Percentiles rank a stretch among this genome's conserved stretches.
These are phyloP conservation scores for Trichothecium roseum DNA, from an alignment of 2,329 filamentous ascomycete species.

Conservation along the genomic window DNA sequence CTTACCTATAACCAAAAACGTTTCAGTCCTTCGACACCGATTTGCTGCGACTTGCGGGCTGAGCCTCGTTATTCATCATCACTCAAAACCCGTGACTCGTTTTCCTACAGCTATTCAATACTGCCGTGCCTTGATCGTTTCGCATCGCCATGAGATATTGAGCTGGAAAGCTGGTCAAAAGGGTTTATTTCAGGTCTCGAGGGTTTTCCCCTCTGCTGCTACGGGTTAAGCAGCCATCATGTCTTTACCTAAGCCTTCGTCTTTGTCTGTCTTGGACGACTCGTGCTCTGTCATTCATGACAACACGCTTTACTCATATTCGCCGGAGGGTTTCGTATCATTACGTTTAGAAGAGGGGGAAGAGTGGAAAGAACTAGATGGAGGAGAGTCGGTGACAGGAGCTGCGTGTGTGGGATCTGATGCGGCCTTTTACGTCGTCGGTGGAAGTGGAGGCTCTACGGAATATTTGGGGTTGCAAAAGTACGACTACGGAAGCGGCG, in stretches of 20 bases:
- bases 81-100: not conserved
- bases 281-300: constrained; percentile 75
- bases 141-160: constrained; percentile 15
- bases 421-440: constrained; percentile 67
- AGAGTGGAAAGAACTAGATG: constrained; percentile 56
- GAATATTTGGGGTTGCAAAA: constrained; percentile 68
- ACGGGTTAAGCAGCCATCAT: constrained; percentile 33
- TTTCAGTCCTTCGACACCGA: not conserved
- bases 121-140: not conserved
- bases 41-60: not conserved
- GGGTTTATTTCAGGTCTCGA: constrained; percentile 3
- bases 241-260: constrained; percentile 60
- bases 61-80: not conserved
- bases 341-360: constrained; percentile 58
- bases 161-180: constrained; percentile 5
- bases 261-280: constrained; percentile 49
- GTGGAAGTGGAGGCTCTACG: constrained; percentile 47
- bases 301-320: constrained; percentile 78
- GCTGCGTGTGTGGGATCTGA: constrained; percentile 67
- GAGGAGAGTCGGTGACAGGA: constrained; percentile 61
- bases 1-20: too few species aligned
- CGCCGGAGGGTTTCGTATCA: constrained; percentile 63
- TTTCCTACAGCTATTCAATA: not conserved
- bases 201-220: constrained; percentile 4
- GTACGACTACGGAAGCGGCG: constrained; percentile 41